Conservation (phyloP, 176 grass and related monocot genomes). For the Oryza brachyantha region DNA sequence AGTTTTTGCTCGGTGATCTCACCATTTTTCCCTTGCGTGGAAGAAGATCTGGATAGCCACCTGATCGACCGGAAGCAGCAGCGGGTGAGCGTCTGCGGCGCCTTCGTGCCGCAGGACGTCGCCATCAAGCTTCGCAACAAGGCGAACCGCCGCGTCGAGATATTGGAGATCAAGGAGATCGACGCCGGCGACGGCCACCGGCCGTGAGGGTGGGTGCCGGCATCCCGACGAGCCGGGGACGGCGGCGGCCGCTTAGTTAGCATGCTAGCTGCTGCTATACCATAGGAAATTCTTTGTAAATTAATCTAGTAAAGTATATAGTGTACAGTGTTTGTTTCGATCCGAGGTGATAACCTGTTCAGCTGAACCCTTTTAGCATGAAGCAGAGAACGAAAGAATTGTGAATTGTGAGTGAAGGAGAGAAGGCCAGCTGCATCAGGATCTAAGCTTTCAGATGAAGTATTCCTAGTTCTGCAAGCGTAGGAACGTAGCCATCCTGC, state of each 20-base stretch:
- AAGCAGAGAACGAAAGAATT: neutral
- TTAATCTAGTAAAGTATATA: neutral
- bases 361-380: neutral
- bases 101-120: slow-evolving; percentile 76
- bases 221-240: too few relatives aligned
- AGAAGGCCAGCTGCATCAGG: neutral
- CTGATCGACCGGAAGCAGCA: slow-evolving; percentile 64
- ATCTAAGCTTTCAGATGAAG: slow-evolving; percentile 3
- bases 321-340: neutral
- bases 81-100: slow-evolving; percentile 48
- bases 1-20: too few relatives aligned
- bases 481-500: neutral
- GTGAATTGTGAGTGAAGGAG: neutral
- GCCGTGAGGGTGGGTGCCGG: neutral
- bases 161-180: slow-evolving; percentile 78
- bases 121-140: slow-evolving; percentile 75
- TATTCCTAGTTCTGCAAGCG: neutral
- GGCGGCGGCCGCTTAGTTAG: too few relatives aligned
- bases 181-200: slow-evolving; percentile 22
- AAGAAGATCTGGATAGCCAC: slow-evolving; percentile 66
- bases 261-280: too few relatives aligned
- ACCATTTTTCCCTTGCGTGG: neutral
- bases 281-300: neutral
- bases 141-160: slow-evolving; percentile 74
- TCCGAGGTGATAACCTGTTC: too few relatives aligned